Conservation (phyloP, 768 basidiomycete species). For the Boletus barrowsii region DNA sequence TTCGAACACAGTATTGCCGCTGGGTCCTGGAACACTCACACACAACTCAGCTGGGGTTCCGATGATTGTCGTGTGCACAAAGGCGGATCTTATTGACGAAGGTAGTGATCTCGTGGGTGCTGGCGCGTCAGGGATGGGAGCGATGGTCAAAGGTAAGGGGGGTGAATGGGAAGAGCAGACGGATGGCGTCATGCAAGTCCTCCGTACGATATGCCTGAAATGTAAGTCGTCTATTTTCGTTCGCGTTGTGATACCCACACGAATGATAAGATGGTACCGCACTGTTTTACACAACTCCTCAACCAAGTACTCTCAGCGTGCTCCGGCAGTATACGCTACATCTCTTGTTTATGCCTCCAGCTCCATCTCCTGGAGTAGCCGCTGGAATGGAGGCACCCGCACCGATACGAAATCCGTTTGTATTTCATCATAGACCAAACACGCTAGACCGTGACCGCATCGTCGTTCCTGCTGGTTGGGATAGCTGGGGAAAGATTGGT, state of each 20-base stretch:
- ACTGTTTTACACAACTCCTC: conserved; percentile 85
- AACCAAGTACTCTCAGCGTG: conserved; percentile 69
- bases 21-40: conserved; percentile 81
- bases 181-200: conserved; percentile 92
- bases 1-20: conserved; percentile 70
- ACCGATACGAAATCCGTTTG: conserved; percentile 75
- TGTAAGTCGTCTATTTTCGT: conserved; percentile 51
- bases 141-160: conserved; percentile 89
- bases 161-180: conserved; percentile 94
- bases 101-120: conserved; percentile 61
- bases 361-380: conserved; percentile 44
- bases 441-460: conserved; percentile 90
- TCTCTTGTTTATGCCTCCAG: conserved; percentile 59
- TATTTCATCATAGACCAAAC: conserved; percentile 85
- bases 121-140: conserved; percentile 80
- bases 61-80: conserved; percentile 87
- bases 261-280: conserved; percentile 77
- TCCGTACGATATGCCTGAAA: conserved; percentile 88
- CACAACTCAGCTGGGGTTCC: conserved; percentile 86
- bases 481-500: conserved; percentile 94
- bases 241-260: background rate
- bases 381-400: conserved; percentile 36
- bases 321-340: conserved; percentile 83
- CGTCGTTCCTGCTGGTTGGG: conserved; percentile 95
- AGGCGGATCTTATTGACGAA: conserved; percentile 91